phyloP scores from a whole-genome alignment of 2,329 filamentous ascomycete species.

The Graphilbum fragrans region DNA sequence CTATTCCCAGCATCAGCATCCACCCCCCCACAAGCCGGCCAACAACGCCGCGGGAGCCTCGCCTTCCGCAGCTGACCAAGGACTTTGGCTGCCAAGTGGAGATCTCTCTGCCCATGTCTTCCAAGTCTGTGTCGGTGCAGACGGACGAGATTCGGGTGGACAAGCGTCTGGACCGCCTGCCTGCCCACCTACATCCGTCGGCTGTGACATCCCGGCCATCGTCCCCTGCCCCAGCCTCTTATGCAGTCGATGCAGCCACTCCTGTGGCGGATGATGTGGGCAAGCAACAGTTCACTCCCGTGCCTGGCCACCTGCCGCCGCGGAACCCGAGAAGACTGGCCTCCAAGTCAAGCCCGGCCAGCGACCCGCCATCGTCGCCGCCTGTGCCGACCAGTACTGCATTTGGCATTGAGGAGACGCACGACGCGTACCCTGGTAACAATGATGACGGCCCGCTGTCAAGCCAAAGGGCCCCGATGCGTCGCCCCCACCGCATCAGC shows the following conservation, averaged over 20 bases:
- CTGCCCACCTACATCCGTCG: slow-evolving; percentile 68
- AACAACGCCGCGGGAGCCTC: slow-evolving; percentile 60
- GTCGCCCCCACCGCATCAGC: slow-evolving; percentile 63
- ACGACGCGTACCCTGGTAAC: slow-evolving; percentile 63
- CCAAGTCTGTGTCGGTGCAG: slow-evolving; percentile 50
- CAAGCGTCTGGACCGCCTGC: slow-evolving; percentile 60
- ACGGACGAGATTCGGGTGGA: slow-evolving; percentile 88
- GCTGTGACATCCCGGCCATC: slow-evolving; percentile 51
- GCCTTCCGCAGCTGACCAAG: slow-evolving; percentile 71
- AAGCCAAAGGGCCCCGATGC: slow-evolving; percentile 44
- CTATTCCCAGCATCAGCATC: slow-evolving; percentile 80
- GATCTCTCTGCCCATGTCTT: slow-evolving; percentile 35
- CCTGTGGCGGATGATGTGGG: slow-evolving; percentile 21
- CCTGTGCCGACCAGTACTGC: slow-evolving; percentile 7
- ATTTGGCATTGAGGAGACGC: slow-evolving; percentile 25
- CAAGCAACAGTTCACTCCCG: slow-evolving; percentile 31
- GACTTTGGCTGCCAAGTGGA: slow-evolving; percentile 73
- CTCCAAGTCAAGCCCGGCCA: slow-evolving; percentile 28
- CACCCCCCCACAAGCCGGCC: slow-evolving; percentile 79
- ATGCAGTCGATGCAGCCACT: slow-evolving; percentile 13
- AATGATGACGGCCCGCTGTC: slow-evolving; percentile 70
- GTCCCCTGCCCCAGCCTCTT: slow-evolving; percentile 29
- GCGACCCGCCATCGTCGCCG: slow-evolving; percentile 39
- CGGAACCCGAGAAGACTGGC: slow-evolving; percentile 47
- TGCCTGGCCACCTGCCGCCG: slow-evolving; percentile 42